Base-by-base conservation (phyloP, 805 yeast species). In the Sungouiella blattae region DNA sequence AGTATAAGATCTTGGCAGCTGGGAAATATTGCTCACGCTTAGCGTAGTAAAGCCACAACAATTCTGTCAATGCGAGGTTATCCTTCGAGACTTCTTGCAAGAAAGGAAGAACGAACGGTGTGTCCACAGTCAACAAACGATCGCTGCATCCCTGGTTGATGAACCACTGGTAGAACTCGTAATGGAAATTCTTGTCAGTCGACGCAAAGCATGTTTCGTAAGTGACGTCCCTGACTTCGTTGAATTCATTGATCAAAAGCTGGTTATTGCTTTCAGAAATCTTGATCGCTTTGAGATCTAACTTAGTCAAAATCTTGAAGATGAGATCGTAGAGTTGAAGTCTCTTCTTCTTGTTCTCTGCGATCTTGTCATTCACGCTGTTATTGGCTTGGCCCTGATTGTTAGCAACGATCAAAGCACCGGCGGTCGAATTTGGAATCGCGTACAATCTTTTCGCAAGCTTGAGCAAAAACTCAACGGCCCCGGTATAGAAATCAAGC, bases 131-230 rank as follows among this genome's bases (percentile, higher is more conserved):
- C 40, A 91, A 67, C 28, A 93, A 64, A 42, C 85, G 77, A 37
- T 83, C 93, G 41, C 86, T 81, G 18, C 79, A 74, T 4, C 87
- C 89, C 52, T 85, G 86, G 28, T 71, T 62, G 22, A 87, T 81
- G 48, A 87, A 80, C 97, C 98, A 93, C 56, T 87, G 91, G 58
- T 93, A 93, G 45, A 93, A 75, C 44, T 86, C 85, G 60, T 81
- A 87, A 46, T 93, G 98, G 72, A 93, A 93, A n/a, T 79, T 58
- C 51, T 82, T 85, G 55, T 93, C 98, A 29, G 75, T 70, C 35
- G 81, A 80, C 12, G 75, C 74, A 50, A 88, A 78, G 37, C 93
- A 86, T 12, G 82, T 71, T 6, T 75, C 73, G 56, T 89, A 89
- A 21, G 93, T 77, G 27, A 77, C 69, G 47, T 85, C 86, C 47